These are phyloP conservation scores for Viola odorata DNA, from an alignment of 345 rosid species.

Conservation along the genomic window DNA sequence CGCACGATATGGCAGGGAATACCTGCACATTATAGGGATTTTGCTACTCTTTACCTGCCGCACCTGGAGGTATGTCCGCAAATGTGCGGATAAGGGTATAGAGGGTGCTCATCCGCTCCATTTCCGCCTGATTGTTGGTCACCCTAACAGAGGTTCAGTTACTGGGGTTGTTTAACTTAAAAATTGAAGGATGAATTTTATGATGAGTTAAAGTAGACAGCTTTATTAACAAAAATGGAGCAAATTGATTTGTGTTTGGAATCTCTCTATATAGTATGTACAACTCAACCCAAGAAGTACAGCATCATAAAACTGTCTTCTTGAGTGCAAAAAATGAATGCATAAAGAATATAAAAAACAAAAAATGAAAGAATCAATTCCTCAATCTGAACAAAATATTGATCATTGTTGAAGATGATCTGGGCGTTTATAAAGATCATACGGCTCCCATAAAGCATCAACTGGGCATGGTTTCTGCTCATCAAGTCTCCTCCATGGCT, in stretches of 20 bases:
- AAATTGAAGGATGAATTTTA: too few relatives aligned
- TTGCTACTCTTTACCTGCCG: too few relatives aligned
- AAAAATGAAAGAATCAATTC: not conserved
- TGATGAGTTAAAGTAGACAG: too few relatives aligned
- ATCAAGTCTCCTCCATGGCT: slow-evolving; percentile 62
- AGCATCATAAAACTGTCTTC: not conserved
- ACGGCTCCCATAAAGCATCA: slow-evolving; percentile 70
- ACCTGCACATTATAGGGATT: too few relatives aligned
- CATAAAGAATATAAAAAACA: not conserved
- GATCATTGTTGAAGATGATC: not conserved
- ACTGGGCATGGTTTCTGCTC: slow-evolving; percentile 52
- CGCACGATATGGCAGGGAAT: too few relatives aligned
- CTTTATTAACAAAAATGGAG: too few relatives aligned
- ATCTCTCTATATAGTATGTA: not conserved
- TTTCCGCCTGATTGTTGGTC: too few relatives aligned
- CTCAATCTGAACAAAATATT: not conserved
- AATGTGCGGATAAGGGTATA: too few relatives aligned
- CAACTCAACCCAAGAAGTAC: not conserved
- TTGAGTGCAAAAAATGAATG: not conserved
- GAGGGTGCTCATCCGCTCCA: too few relatives aligned
- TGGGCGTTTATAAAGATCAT: slow-evolving; percentile 35
- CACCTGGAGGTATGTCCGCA: too few relatives aligned
- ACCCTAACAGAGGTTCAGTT: too few relatives aligned
- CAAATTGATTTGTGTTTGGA: not conserved
- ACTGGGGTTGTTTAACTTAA: too few relatives aligned